These are phyloP conservation scores for Fusarium nodosum DNA, from an alignment of 2,329 filamentous ascomycete species.

Conservation along the genomic window DNA sequence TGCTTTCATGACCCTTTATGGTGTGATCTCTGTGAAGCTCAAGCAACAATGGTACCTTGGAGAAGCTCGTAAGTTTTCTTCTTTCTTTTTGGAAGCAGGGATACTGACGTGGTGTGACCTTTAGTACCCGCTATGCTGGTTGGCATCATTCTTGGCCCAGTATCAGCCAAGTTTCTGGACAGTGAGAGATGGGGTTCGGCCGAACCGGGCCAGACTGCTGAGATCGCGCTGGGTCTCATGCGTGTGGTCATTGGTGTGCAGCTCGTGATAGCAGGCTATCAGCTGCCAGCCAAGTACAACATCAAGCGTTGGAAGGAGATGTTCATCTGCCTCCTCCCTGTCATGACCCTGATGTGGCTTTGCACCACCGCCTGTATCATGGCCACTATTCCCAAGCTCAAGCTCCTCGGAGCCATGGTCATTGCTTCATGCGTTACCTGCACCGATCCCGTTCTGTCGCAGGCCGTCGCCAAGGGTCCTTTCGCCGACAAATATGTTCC, in stretches of 20 bases:
- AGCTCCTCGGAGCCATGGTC: constrained; percentile 66
- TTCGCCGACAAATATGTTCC: constrained; percentile 72
- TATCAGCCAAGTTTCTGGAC: constrained; percentile 67
- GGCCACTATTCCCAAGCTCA: constrained; percentile 67
- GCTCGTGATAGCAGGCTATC: constrained; percentile 73
- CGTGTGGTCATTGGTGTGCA: constrained; percentile 74
- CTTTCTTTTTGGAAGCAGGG: background rate
- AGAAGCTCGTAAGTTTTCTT: constrained; percentile 63
- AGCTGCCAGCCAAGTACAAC: constrained; percentile 70
- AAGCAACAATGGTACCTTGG: constrained; percentile 68
- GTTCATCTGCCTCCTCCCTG: constrained; percentile 66
- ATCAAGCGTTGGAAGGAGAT: constrained; percentile 65
- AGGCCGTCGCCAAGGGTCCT: constrained; percentile 48
- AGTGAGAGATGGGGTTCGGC: constrained; percentile 50
- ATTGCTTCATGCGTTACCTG: constrained; percentile 73
- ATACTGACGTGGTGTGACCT: background rate
- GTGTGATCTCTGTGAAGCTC: constrained; percentile 65
- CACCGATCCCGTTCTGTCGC: constrained; percentile 56
- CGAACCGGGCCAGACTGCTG: constrained; percentile 50
- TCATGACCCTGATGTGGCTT: constrained; percentile 75
- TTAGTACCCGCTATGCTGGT: constrained; percentile 68
- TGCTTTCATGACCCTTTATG: constrained; percentile 63
- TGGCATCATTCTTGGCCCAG: constrained; percentile 67
- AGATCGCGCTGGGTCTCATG: constrained; percentile 63
- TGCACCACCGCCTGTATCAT: constrained; percentile 69